Base-by-base conservation (phyloP, 1,284 basidiomycete genomes). In the Cutaneotrichosporon sp. region DNA sequence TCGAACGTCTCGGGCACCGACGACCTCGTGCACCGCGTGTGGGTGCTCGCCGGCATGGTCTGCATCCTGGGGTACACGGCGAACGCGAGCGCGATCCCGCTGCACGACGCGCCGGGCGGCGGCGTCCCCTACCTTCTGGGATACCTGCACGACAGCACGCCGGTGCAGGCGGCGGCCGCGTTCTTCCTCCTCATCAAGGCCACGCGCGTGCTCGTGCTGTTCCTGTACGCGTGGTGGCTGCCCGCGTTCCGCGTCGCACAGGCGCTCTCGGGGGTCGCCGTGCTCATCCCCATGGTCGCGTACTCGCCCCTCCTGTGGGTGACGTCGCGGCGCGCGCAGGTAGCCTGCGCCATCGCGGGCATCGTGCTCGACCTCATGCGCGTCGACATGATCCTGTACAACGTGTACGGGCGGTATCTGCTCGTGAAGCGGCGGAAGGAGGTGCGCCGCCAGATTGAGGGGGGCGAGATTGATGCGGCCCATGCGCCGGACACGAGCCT, bases 11-110 rank as follows among this genome's bases (percentile, higher is more conserved):
- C 72, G 2, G 77, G 77, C 10, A 71, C 70, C 0, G 77, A 79
- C 49, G 76, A 81, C 64, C 42, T 76, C 11, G 47, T 77, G 0
- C 79, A 80, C 58, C 71, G 80, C 1, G 29, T 72, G 1, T 78
- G 77, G 67, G 71, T 81, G 24, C 68, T 81, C 0, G 67, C 71
- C 66, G 77, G 73, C n/a, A 80, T 80, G 77, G 65, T 72, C 42
- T 69, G 66, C 38, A 62, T 72, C 53, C 59, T 70, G 22, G 80
- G 79, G 22, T 81, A 81, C 68, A 69, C 76, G 1, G 76, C 69
- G 46, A 81, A 79, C 60, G 80, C 80, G 6, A 72, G 74, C 16
- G 72, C 77, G 0, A 79, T 80, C 51, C 22, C 49, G 13, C 24
- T 60, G 29, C 29, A 29, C 29, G 9, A 9, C 29, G 29, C n/a